Base-by-base conservation (phyloP, 2,329 filamentous ascomycete species). In the Aureobasidium zeae region DNA sequence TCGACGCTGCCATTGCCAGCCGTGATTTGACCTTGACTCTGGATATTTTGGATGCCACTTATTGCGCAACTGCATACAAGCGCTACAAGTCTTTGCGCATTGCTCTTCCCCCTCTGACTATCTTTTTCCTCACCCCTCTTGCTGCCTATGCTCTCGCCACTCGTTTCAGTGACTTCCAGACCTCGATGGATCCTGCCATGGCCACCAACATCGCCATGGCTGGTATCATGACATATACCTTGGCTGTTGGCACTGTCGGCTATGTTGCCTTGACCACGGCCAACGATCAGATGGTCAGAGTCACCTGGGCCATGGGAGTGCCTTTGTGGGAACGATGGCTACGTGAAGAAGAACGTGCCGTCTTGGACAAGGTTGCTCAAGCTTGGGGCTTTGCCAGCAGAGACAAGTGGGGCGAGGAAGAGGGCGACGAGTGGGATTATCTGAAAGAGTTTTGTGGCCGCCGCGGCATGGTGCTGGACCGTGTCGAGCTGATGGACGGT, bases 241-340 rank as follows among this genome's bases (percentile, higher is more conserved):
- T 78, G 15, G 85, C 86, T 50, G 87, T 87, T 4, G 80, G 77
- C 3, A 86, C 81, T 8, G 76, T 96, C 42, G 91, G 89, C 2
- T 67, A 91, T 30, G 77, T 96, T 26, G 86, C 89, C 7, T 69
- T 93, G 47, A 80, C 86, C 19, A 95, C 89, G 24, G 73, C 81
- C 48, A 95, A 95, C 63, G 88, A 96, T 61, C 87, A 96, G 63
- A 94, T 95, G 85, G 81, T 83, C 56, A 78, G 91, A 15, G 86
- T 96, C 4, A 88, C 86, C 2, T 98, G 91, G 91, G 73, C 82
- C 7, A 77, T 78, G 0, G 91, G 91, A 9, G 81, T 86, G 24
- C 82, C 85, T 16, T 66, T 96, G 50, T 74, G 83, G 49, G 75
- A 86, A 55, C 76, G 91, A 11, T 96, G 88, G 84, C 62, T 94